Base-by-base conservation (phyloP, 2,329 filamentous ascomycete species). In the Hymenoscyphus salicellus region DNA sequence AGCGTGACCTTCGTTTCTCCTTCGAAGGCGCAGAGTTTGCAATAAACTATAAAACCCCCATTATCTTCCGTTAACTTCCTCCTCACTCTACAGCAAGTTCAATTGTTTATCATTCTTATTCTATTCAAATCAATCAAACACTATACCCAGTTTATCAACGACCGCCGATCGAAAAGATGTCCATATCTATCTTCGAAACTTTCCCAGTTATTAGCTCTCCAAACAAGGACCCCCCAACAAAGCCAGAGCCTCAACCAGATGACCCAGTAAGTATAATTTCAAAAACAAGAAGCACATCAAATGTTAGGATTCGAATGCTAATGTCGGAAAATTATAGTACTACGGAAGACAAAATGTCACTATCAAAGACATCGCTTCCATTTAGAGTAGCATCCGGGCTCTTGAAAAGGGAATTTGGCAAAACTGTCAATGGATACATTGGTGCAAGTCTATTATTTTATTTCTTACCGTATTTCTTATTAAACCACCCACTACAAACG, bases 211-310 rank as follows among this genome's bases (percentile, higher is more conserved):
- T 36, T 30, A 20, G 30, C 17, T 33, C 55, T 58, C 30, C 30
- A 33, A 23, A 30, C 55, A 17, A 30, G 3, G 8, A 36, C 30
- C 36, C 58, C 4, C 58, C 58, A 30, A 30, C 28, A 43, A 41
- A 59, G 58, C 58, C 58, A 26, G 36, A 59, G 23, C 58, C 58
- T 41, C 58, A 59, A 59, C 58, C 58, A 41, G 58, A 59, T 59
- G 58, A 59, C 11, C 58, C 58, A 26, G 58, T 59, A 46, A 59
- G 58, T 59, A 26, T 8, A 52, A 8, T 23, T 16, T 20, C 55
- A 58, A 58, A 36, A 16, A 14, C 3, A 17, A 36, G 5, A 38
- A 17, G n/a, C 10, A 10, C 11, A 23, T 14, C 23, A 38, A 41
- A 26, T 28, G 14, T 6, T 4, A 38, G 28, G 3, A 30, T 30